These are phyloP conservation scores for Asterionellopsis glacialis DNA, from an alignment of 108 stramenopile species.

Conservation along the genomic window DNA sequence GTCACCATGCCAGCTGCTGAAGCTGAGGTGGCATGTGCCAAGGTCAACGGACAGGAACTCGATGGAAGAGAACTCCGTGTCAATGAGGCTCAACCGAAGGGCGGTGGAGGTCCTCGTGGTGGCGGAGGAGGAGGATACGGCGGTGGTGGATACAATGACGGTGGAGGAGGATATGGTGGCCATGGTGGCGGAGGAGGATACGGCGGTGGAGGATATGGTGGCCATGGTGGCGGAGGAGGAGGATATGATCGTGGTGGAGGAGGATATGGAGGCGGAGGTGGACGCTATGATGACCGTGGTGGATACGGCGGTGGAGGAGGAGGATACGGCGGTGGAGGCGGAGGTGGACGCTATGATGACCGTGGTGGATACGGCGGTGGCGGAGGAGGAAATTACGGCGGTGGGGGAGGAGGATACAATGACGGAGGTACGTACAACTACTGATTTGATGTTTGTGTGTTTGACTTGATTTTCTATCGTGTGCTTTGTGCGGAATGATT, in stretches of 20 bases:
- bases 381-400: slow-evolving; percentile 18
- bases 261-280: slow-evolving; percentile 9
- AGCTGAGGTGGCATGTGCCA: slow-evolving; percentile 70
- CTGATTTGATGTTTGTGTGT: too few relatives aligned
- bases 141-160: slow-evolving; percentile 16
- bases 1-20: slow-evolving; percentile 85
- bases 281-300: slow-evolving; percentile 19
- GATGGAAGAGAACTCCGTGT: slow-evolving; percentile 83
- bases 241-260: slow-evolving; percentile 6
- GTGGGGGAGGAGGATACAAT: too few relatives aligned
- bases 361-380: slow-evolving; percentile 18
- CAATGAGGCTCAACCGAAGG: slow-evolving; percentile 87
- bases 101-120: slow-evolving; percentile 31
- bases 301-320: slow-evolving; percentile 9
- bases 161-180: slow-evolving; percentile 15
- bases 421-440: too few relatives aligned
- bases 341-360: slow-evolving; percentile 13
- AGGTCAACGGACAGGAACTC: slow-evolving; percentile 76
- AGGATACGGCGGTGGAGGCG: neutral
- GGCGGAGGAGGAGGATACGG: slow-evolving; percentile 28
- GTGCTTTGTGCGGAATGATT: too few relatives aligned
- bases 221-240: slow-evolving; percentile 3
- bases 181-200: slow-evolving; percentile 40
- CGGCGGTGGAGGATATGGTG: slow-evolving; percentile 36
- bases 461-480: too few relatives aligned